A percentile compares a stretch with the other conserved stretches of the same genome.
These are phyloP conservation scores for Rubia peregrina DNA, from an alignment of 305 asterid genomes.

Conservation along the genomic window DNA sequence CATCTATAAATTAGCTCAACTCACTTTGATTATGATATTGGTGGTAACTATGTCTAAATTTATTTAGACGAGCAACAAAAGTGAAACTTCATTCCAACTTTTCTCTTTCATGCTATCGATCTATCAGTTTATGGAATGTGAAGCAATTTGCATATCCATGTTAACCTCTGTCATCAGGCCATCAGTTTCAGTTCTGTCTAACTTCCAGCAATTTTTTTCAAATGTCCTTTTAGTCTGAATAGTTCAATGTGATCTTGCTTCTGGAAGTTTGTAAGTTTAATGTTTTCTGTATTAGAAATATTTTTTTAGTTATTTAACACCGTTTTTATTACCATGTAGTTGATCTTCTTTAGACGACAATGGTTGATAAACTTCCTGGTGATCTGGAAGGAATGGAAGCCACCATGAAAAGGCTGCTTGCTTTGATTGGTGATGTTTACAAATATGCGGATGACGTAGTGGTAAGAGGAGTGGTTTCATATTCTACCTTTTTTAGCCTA, in stretches of 20 bases:
- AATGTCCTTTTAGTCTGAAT: not conserved
- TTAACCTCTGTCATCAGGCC: not conserved
- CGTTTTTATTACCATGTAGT: slow-evolving; percentile 27
- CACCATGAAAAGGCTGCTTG: slow-evolving; percentile 68
- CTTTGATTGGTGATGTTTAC: slow-evolving; percentile 66
- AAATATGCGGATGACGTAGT: slow-evolving; percentile 86
- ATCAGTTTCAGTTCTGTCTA: not conserved
- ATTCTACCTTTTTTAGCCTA: not conserved
- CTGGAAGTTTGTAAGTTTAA: no score
- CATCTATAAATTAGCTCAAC: no score
- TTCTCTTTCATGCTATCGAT: not conserved
- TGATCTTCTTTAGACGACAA: slow-evolving; percentile 68
- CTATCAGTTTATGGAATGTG: not conserved
- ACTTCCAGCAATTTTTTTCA: not conserved
- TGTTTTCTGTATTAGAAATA: not conserved
- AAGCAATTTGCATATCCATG: not conserved
- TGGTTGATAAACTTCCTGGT: slow-evolving; percentile 68
- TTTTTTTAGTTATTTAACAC: not conserved
- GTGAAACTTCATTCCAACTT: not conserved
- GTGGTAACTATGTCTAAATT: not conserved
- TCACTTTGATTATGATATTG: no score
- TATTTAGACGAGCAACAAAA: not conserved
- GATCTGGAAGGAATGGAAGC: slow-evolving; percentile 92
- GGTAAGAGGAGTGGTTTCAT: slow-evolving; percentile 39
- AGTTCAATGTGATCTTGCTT: not conserved